Conservation (phyloP, 306 rosid species). For the Purshia tridentata region DNA sequence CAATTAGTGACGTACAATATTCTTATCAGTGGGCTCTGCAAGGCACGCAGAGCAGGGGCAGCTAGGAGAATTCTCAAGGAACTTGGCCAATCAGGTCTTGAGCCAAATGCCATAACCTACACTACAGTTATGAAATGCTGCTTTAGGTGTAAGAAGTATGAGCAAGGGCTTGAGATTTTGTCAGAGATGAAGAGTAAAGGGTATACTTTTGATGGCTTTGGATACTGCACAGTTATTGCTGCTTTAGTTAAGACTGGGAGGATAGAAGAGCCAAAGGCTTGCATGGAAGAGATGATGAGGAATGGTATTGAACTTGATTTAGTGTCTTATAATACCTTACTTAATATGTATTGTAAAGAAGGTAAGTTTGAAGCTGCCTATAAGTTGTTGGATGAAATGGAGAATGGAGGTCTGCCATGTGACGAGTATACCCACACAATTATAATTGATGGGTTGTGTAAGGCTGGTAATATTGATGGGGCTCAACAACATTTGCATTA, state of each 20-base stretch:
- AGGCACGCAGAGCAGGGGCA: constrained; percentile 41
- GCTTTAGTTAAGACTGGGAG: constrained; percentile 64
- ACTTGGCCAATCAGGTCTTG: constrained; percentile 48
- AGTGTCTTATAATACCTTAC: constrained; percentile 59
- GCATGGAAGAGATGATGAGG: constrained; percentile 41
- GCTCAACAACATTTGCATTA: constrained; percentile 56
- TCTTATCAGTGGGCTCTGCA: constrained; percentile 71
- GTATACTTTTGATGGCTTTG: constrained; percentile 63
- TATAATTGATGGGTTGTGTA: constrained; percentile 64
- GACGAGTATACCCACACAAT: constrained; percentile 71
- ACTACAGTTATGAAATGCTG: constrained; percentile 67
- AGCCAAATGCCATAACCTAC: constrained; percentile 63
- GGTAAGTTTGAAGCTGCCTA: constrained; percentile 62
- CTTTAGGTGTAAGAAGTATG: constrained; percentile 47
- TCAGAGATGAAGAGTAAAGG: constrained; percentile 61
- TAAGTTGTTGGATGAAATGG: constrained; percentile 56
- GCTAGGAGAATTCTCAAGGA: constrained; percentile 53
- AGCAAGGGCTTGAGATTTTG: constrained; percentile 63
- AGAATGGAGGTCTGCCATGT: constrained; percentile 55
- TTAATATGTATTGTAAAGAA: constrained; percentile 59
- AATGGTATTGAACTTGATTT: constrained; percentile 59
- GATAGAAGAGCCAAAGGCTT: constrained; percentile 55
- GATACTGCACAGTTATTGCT: constrained; percentile 66
- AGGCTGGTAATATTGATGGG: constrained; percentile 46
- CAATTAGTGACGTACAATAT: constrained; percentile 60